Conservation (phyloP, 2,329 filamentous ascomycete species). For the Pseudonectria foliicola region DNA sequence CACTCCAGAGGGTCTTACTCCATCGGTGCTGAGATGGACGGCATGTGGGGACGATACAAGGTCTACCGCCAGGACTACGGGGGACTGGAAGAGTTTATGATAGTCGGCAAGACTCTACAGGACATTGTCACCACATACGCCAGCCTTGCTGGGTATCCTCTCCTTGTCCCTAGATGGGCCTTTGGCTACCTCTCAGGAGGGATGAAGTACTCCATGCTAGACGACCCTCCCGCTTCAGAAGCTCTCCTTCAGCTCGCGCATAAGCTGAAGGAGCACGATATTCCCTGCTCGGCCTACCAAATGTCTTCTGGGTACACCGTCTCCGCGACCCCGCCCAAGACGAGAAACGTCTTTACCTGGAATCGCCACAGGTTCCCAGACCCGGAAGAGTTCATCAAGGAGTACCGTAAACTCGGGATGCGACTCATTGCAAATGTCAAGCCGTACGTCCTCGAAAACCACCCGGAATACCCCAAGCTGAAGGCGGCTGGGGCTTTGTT, state of each 20-base stretch:
- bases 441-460: conserved; percentile 60
- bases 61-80: conserved; percentile 67
- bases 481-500: conserved; percentile 56
- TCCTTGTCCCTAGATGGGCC: conserved; percentile 63
- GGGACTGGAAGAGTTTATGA: conserved; percentile 63
- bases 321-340: conserved; percentile 59
- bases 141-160: conserved; percentile 58
- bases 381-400: conserved; percentile 54
- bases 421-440: conserved; percentile 66
- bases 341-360: conserved; percentile 63
- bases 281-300: conserved; percentile 64
- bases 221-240: conserved; percentile 46
- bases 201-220: conserved; percentile 46
- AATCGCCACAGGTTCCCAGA: conserved; percentile 64
- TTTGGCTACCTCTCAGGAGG: conserved; percentile 66
- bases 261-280: conserved; percentile 56
- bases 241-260: conserved; percentile 53
- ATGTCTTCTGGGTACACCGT: conserved; percentile 69
- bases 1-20: conserved; percentile 58
- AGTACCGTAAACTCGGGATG: conserved; percentile 58
- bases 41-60: conserved; percentile 69
- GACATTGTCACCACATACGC: conserved; percentile 62
- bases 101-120: conserved; percentile 58
- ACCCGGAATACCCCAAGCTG: conserved; percentile 59
- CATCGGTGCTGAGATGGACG: conserved; percentile 66